These are phyloP conservation scores for Pugionium cornutum DNA, from an alignment of 345 rosid genomes.

Conservation along the genomic window DNA sequence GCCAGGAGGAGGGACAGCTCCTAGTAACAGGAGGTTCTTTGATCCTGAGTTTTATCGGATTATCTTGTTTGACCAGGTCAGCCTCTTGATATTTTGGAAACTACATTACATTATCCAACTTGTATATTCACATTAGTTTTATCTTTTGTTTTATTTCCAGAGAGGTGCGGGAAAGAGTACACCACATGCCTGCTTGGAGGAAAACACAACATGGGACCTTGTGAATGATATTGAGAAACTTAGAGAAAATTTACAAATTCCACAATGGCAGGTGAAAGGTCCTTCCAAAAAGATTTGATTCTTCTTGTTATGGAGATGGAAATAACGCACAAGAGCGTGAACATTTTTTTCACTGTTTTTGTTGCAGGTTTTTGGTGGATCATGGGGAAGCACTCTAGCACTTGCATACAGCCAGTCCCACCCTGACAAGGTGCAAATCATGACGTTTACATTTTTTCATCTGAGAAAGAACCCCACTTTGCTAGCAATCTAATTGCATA, in stretches of 20 bases:
- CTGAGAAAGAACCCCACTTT: conserved; percentile 4
- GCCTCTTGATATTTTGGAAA: conserved; percentile 6
- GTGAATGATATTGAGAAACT: conserved; percentile 80
- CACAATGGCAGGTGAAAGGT: conserved; percentile 80
- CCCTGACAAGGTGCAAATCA: conserved; percentile 66
- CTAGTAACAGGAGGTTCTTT: conserved; percentile 77
- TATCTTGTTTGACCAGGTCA: conserved; percentile 87
- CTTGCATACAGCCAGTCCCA: conserved; percentile 86
- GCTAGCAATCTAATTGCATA: neutral
- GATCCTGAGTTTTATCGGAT: conserved; percentile 84
- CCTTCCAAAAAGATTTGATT: neutral
- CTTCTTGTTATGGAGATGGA: neutral
- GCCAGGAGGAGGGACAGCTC: conserved; percentile 94
- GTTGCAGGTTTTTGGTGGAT: conserved; percentile 86
- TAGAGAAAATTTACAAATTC: conserved; percentile 73
- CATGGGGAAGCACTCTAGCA: conserved; percentile 98
- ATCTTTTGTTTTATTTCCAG: conserved; percentile 31
- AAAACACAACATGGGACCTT: conserved; percentile 94
- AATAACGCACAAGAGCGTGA: neutral
- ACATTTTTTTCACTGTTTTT: conserved; percentile 20
- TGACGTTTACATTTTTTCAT: conserved; percentile 17
- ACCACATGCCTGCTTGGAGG: conserved; percentile 94
- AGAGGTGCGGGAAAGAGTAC: conserved; percentile 95
- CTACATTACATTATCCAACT: neutral
- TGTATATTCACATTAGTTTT: neutral